phyloP scores from a whole-genome alignment of 2,329 filamentous ascomycete genomes.

The Trichoderma sp. region DNA sequence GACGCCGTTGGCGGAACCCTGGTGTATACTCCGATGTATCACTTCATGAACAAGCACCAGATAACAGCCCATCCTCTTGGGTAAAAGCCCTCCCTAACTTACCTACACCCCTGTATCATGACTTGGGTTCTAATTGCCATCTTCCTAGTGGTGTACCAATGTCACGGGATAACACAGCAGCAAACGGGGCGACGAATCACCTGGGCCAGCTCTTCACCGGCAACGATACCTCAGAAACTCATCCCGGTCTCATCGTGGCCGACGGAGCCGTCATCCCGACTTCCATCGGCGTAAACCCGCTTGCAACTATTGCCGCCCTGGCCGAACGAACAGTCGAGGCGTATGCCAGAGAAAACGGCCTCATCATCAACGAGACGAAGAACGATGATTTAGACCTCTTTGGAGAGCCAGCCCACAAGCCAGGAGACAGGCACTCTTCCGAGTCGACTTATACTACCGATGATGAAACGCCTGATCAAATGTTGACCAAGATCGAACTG shows the following conservation, averaged over 20 bases:
- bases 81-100: conserved; percentile 32
- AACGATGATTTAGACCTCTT: conserved; percentile 55
- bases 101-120: background rate
- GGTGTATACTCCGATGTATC: conserved; percentile 57
- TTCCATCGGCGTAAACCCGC: conserved; percentile 63
- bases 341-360: conserved; percentile 41
- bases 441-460: background rate
- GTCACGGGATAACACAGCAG: conserved; percentile 56
- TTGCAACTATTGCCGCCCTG: conserved; percentile 67
- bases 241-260: conserved; percentile 59
- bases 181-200: conserved; percentile 60
- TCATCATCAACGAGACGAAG: conserved; percentile 46
- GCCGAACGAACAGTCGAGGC: conserved; percentile 61
- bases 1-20: conserved; percentile 59
- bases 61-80: conserved; percentile 64
- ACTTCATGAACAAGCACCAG: conserved; percentile 54
- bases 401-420: conserved; percentile 46
- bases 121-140: background rate
- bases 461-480: background rate
- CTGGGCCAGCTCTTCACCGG: conserved; percentile 59
- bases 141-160: conserved; percentile 58
- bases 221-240: conserved; percentile 44
- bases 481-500: conserved; percentile 7
- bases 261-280: conserved; percentile 62
- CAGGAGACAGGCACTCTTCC: background rate